These are phyloP conservation scores for Fusarium humuli DNA, from an alignment of 2,329 filamentous ascomycete genomes.

Conservation along the genomic window DNA sequence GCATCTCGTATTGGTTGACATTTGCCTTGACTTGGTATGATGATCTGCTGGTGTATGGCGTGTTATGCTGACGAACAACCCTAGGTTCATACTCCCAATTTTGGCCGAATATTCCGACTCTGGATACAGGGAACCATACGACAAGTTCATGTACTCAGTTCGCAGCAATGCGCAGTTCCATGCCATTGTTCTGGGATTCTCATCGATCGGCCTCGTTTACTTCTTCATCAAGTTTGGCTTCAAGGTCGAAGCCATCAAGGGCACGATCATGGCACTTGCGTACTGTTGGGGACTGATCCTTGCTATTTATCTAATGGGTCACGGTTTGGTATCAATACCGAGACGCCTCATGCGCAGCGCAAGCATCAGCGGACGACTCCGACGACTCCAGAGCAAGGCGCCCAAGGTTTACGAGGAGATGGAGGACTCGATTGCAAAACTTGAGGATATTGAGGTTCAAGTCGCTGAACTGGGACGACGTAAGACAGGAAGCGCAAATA, in stretches of 20 bases:
- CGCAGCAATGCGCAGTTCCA: conserved; percentile 91
- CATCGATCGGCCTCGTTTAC: conserved; percentile 80
- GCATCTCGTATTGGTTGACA: conserved; percentile 96
- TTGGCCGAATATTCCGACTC: conserved; percentile 95
- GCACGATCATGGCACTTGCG: conserved; percentile 88
- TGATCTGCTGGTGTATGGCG: neutral
- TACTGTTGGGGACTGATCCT: conserved; percentile 94
- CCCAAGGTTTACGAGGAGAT: conserved; percentile 88
- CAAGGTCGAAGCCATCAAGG: conserved; percentile 74
- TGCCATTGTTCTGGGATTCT: conserved; percentile 78
- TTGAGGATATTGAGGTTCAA: conserved; percentile 85
- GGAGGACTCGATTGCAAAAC: conserved; percentile 81
- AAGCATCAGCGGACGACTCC: conserved; percentile 78
- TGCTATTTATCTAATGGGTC: conserved; percentile 97
- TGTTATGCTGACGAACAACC: conserved; percentile 25
- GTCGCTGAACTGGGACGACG: conserved; percentile 82
- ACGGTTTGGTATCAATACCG: conserved; percentile 92
- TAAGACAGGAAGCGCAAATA: conserved; percentile 79
- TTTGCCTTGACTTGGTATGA: conserved; percentile 91
- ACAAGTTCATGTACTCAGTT: conserved; percentile 84
- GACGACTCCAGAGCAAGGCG: conserved; percentile 80
- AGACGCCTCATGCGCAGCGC: conserved; percentile 83
- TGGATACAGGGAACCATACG: conserved; percentile 87
- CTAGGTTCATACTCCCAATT: conserved; percentile 87
- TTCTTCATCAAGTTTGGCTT: conserved; percentile 81